Evolutionary conservation across 306 rosid genomes (phyloP).

Genomic region (Astragalus glycyphyllos): DNA sequence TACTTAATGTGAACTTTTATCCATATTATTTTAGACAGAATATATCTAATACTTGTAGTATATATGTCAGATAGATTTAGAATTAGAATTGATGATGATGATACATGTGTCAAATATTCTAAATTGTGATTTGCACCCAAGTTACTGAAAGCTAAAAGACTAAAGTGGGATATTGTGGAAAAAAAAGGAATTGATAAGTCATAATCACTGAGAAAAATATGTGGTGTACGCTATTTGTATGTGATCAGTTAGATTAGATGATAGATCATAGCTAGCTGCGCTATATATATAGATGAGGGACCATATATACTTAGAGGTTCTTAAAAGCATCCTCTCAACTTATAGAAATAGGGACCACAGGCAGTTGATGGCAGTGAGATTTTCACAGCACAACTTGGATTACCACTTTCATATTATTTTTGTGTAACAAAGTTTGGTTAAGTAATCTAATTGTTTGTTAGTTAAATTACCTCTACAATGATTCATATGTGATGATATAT

Average conservation of each 20-base stretch:
- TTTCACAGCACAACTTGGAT: constrained; percentile 58
- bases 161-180: constrained; percentile 8
- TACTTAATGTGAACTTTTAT: too few relatives aligned
- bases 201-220: constrained; percentile 49
- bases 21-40: too few relatives aligned
- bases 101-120: neutral
- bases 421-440: constrained; percentile 12
- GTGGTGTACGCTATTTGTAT: constrained; percentile 56
- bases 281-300: constrained; percentile 62
- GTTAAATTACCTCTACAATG: neutral
- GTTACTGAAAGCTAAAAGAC: neutral
- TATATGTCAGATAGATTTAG: neutral
- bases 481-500: too few relatives aligned
- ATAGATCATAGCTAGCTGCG: constrained; percentile 50
- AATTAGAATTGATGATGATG: neutral
- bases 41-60: too few relatives aligned
- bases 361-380: constrained; percentile 75
- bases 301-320: constrained; percentile 67
- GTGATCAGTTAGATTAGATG: constrained; percentile 44
- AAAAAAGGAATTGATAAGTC: constrained; percentile 43
- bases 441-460: constrained; percentile 14
- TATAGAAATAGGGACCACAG: constrained; percentile 61
- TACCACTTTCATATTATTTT: constrained; percentile 17
- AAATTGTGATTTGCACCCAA: neutral
- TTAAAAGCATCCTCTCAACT: constrained; percentile 77